These are phyloP conservation scores for Akanthomyces lecanii DNA, from an alignment of 2,329 filamentous ascomycete genomes.

Conservation along the genomic window DNA sequence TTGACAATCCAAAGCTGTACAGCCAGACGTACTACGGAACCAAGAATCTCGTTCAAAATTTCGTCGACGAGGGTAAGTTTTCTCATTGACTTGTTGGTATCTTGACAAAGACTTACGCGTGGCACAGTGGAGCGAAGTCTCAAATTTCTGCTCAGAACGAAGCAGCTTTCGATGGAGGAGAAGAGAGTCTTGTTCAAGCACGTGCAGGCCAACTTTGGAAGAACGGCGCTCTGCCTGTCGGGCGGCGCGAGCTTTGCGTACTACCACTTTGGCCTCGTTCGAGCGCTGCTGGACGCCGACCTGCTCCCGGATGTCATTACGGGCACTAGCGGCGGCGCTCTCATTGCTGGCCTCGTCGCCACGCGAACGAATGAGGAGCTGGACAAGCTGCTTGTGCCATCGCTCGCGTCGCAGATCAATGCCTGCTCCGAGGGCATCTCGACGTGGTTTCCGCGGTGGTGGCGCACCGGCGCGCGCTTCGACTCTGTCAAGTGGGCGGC, in stretches of 20 bases:
- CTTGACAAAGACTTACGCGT: not conserved
- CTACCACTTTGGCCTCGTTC: slow-evolving; percentile 92
- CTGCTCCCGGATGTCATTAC: slow-evolving; percentile 91
- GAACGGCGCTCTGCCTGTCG: slow-evolving; percentile 87
- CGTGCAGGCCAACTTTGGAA: slow-evolving; percentile 83
- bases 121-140: slow-evolving; percentile 59
- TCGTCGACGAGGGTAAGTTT: slow-evolving; percentile 70
- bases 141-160: slow-evolving; percentile 62
- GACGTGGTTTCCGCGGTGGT: slow-evolving; percentile 81
- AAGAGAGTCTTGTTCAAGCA: slow-evolving; percentile 85
- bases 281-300: slow-evolving; percentile 80
- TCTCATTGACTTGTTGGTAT: not conserved
- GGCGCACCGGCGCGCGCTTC: slow-evolving; percentile 86
- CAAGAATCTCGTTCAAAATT: slow-evolving; percentile 89
- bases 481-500: slow-evolving; percentile 89
- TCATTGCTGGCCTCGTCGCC: slow-evolving; percentile 81
- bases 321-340: slow-evolving; percentile 88
- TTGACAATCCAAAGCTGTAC: slow-evolving; percentile 92
- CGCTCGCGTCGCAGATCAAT: slow-evolving; percentile 77
- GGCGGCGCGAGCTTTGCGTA: slow-evolving; percentile 94
- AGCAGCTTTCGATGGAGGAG: slow-evolving; percentile 63
- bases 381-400: slow-evolving; percentile 77
- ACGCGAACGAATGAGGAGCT: slow-evolving; percentile 91
- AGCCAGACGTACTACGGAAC: slow-evolving; percentile 97
- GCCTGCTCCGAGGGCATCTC: slow-evolving; percentile 75